A percentile compares a stretch with the other conserved stretches of the same genome.
Conservation (phyloP, 352 stramenopile species). For the Phytopythium sindhum region DNA sequence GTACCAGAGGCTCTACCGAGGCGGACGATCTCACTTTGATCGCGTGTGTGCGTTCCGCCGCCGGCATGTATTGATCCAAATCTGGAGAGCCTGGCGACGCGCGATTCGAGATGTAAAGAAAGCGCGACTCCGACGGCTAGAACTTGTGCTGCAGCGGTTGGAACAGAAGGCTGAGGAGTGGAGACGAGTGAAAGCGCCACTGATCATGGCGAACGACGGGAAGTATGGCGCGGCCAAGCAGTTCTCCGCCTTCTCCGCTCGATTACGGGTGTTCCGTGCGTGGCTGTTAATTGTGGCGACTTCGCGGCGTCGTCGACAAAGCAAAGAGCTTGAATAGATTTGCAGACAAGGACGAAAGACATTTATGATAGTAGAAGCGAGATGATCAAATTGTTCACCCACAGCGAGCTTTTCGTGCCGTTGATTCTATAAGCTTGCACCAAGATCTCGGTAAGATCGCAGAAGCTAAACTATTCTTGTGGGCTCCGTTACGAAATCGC, state of each 20-base stretch:
- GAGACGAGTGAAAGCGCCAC: not conserved
- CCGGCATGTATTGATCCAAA: not conserved
- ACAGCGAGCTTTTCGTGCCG: not conserved
- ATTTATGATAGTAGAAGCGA: too few species aligned
- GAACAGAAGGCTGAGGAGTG: not conserved
- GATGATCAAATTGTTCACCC: too few species aligned
- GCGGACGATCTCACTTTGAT: not conserved
- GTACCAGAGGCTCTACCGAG: not conserved
- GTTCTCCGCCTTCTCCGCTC: not conserved
- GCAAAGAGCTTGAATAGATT: too few species aligned
- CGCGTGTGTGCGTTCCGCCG: not conserved
- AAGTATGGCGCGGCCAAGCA: conserved; percentile 4
- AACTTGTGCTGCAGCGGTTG: not conserved
- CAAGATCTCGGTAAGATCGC: not conserved
- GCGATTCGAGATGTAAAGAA: not conserved
- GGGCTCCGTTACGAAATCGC: not conserved
- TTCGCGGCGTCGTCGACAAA: not conserved
- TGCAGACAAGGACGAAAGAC: not conserved
- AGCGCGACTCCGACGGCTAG: not conserved
- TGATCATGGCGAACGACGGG: not conserved
- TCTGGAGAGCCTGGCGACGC: not conserved
- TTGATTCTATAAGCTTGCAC: not conserved
- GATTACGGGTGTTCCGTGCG: not conserved
- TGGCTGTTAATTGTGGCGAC: not conserved
- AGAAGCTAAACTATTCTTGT: not conserved